phyloP scores from a whole-genome alignment of 1,284 basidiomycete species.

The Coniophora puteana region DNA sequence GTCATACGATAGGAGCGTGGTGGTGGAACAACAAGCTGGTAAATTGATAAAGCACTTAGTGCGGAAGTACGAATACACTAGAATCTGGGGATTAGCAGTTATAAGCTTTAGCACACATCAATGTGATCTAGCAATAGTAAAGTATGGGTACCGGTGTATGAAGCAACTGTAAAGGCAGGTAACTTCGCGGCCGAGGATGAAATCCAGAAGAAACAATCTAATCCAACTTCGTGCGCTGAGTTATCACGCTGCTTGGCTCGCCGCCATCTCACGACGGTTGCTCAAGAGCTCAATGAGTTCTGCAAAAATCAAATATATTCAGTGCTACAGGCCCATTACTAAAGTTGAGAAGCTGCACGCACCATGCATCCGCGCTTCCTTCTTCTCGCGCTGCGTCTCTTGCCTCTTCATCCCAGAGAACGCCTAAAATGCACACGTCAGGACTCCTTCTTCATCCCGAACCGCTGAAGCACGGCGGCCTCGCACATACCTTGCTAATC shows the following conservation, averaged over 20 bases:
- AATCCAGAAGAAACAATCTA: neutral
- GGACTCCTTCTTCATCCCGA: conserved; percentile 2
- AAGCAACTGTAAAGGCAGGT: no score
- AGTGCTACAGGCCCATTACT: conserved; percentile 7
- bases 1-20: no score
- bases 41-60: no score
- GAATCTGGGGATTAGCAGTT: no score
- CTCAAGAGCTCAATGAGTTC: conserved; percentile 60
- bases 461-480: neutral
- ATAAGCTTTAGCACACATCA: no score
- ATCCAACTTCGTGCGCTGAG: no score
- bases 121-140: no score
- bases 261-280: conserved; percentile 23
- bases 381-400: conserved; percentile 68
- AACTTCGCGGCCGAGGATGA: no score
- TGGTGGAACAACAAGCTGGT: no score
- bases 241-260: neutral
- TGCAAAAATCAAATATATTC: conserved; percentile 20
- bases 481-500: conserved; percentile 54
- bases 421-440: conserved; percentile 40
- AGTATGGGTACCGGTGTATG: no score
- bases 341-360: conserved; percentile 18
- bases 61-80: no score
- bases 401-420: conserved; percentile 73
- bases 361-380: conserved; percentile 75